Conservation (phyloP, 1,284 basidiomycete species). For the Ganoderma resinaceum region DNA sequence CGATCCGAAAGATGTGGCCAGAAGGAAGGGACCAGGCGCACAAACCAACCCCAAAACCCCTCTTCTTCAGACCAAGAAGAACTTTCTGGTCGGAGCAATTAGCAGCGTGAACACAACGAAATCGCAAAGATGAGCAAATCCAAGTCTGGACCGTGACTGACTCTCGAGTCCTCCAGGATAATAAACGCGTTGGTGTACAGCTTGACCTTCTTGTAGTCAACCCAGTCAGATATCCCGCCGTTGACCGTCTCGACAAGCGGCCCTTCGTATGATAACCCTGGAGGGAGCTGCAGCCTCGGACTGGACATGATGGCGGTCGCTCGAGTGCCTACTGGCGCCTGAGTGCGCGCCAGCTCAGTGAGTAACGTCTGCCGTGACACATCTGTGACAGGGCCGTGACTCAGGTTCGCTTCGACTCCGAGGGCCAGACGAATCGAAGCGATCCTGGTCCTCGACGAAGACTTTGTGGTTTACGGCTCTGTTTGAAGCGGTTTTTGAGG, state of each 20-base stretch:
- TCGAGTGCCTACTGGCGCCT: no score
- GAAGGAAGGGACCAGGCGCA: constrained; percentile 46
- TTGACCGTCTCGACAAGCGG: constrained; percentile 33
- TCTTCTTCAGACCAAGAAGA: constrained; percentile 74
- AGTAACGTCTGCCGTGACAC: no score
- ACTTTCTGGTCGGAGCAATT: constrained; percentile 42
- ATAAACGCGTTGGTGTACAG: constrained; percentile 70
- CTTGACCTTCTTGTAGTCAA: constrained; percentile 45
- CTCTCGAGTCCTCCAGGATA: constrained; percentile 21
- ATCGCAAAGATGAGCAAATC: background rate
- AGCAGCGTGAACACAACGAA: background rate
- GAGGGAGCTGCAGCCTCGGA: constrained; percentile 35
- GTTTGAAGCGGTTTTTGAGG: no score
- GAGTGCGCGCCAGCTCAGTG: no score
- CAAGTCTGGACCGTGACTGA: background rate
- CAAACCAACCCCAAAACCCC: constrained; percentile 71
- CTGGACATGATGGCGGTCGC: background rate
- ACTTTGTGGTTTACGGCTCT: no score
- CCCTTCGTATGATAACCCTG: constrained; percentile 46
- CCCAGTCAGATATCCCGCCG: constrained; percentile 52
- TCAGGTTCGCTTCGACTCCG: no score
- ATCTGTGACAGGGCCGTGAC: no score
- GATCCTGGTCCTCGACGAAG: no score
- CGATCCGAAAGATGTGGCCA: background rate
- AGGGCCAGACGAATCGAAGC: no score